Percentiles rank a stretch among this genome's conserved stretches.
Conservation (phyloP, 2,329 filamentous ascomycete genomes). For the Ceratocystis huliohia region DNA sequence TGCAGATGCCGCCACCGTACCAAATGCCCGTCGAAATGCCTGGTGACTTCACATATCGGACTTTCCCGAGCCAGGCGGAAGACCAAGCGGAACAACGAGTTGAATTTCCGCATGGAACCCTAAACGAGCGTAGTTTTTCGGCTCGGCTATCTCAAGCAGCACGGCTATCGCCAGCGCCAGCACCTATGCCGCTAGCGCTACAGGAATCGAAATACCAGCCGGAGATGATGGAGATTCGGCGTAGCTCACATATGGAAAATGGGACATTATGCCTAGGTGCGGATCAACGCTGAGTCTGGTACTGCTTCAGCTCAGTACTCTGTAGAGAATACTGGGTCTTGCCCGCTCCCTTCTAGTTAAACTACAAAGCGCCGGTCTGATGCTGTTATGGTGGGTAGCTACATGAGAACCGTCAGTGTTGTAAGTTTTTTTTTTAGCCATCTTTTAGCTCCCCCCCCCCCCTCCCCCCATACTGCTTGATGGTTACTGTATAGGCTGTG, state of each 20-base stretch:
- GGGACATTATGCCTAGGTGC: neutral
- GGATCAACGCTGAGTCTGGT: neutral
- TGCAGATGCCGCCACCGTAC: neutral
- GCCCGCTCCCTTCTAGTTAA: conserved; percentile 17
- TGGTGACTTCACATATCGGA: neutral
- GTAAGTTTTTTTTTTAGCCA: conserved; percentile 13
- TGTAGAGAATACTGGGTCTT: conserved; percentile 16
- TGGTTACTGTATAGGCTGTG: neutral
- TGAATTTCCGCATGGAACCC: neutral
- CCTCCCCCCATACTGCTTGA: neutral
- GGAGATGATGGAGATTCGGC: neutral
- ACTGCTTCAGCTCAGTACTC: neutral
- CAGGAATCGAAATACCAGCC: neutral
- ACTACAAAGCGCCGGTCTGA: conserved; percentile 15
- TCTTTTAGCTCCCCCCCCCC: neutral
- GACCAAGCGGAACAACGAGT: neutral
- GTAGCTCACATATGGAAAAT: neutral
- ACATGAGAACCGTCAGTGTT: conserved; percentile 14
- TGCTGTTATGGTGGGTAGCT: conserved; percentile 16
- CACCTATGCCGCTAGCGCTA: neutral
- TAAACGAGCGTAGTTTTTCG: neutral
- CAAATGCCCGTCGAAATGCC: neutral
- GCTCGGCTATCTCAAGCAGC: neutral
- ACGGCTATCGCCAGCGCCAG: neutral
- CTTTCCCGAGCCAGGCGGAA: neutral